Conservation (phyloP, 306 rosid species). For the Quercus aquifolioides region DNA sequence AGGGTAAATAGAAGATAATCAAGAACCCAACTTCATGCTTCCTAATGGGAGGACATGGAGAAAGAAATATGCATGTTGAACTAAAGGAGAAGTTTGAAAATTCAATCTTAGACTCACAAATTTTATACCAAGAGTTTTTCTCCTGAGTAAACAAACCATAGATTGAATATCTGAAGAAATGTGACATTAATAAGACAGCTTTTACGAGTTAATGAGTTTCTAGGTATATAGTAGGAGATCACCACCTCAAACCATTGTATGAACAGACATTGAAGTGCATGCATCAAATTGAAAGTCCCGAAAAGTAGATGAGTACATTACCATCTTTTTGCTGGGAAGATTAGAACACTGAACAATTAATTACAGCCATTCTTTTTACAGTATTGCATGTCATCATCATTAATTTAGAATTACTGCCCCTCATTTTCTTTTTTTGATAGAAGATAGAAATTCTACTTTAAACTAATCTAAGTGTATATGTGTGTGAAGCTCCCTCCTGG, state of each 20-base stretch:
- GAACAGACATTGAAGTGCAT: neutral
- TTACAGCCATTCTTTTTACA: neutral
- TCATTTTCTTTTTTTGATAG: no score
- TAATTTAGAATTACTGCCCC: neutral
- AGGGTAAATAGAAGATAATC: neutral
- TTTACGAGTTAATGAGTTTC: neutral
- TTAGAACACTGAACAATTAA: neutral
- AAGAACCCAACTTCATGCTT: neutral
- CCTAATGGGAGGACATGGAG: neutral
- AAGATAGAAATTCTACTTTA: no score
- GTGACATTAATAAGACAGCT: no score
- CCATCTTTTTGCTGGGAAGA: neutral
- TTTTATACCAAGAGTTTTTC: no score
- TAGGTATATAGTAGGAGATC: neutral
- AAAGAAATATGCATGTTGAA: no score
- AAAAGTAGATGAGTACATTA: neutral
- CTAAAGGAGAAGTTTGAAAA: no score
- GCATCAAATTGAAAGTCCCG: neutral
- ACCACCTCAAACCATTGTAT: neutral
- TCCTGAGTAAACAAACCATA: neutral
- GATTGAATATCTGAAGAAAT: neutral
- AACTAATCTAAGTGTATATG: no score
- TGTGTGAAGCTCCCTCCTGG: accelerated
- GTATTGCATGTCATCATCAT: neutral
- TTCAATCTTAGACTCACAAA: no score